Evolutionary conservation across 2,329 filamentous ascomycete genomes (phyloP).

Genomic region (Talaromyces sp.): DNA sequence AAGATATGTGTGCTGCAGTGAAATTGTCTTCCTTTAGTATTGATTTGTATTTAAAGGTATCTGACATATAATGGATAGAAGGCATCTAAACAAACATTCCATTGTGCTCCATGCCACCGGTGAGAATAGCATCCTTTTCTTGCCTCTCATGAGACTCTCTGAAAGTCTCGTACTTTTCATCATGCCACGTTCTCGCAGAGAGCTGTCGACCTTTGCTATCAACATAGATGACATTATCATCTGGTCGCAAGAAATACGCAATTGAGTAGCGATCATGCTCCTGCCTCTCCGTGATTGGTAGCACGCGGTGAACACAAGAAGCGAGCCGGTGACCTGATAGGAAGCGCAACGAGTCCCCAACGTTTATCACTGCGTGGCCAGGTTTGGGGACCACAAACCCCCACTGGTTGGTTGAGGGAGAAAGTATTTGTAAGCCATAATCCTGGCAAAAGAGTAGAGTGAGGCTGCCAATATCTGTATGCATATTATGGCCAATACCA

Average conservation of each 20-base stretch:
- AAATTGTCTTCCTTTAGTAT: too few species aligned
- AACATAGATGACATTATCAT: constrained; percentile 22
- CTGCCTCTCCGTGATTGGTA: constrained; percentile 19
- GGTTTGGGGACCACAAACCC: constrained; percentile 27
- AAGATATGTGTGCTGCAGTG: too few species aligned
- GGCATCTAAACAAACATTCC: neutral
- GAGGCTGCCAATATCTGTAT: constrained; percentile 14
- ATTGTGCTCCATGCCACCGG: constrained; percentile 13
- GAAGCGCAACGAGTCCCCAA: constrained; percentile 32
- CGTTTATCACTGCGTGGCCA: constrained; percentile 33
- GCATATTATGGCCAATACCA: constrained; percentile 7
- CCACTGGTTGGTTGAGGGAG: constrained; percentile 21
- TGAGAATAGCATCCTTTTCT: constrained; percentile 3
- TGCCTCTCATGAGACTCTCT: constrained; percentile 10
- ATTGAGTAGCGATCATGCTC: constrained; percentile 23
- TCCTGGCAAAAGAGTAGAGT: constrained; percentile 5
- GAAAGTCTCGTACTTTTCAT: constrained; percentile 11
- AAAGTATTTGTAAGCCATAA: constrained; percentile 4
- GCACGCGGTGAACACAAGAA: constrained; percentile 26
- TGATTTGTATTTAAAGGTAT: too few species aligned
- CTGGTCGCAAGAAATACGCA: constrained; percentile 25
- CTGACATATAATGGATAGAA: too few species aligned
- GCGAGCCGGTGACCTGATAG: constrained; percentile 22
- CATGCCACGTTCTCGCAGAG: neutral
- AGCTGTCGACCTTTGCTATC: constrained; percentile 13